A percentile compares a stretch with the other conserved stretches of the same genome.
Conservation (phyloP, 2,329 filamentous ascomycete genomes). For the Xylariaceae sp. region DNA sequence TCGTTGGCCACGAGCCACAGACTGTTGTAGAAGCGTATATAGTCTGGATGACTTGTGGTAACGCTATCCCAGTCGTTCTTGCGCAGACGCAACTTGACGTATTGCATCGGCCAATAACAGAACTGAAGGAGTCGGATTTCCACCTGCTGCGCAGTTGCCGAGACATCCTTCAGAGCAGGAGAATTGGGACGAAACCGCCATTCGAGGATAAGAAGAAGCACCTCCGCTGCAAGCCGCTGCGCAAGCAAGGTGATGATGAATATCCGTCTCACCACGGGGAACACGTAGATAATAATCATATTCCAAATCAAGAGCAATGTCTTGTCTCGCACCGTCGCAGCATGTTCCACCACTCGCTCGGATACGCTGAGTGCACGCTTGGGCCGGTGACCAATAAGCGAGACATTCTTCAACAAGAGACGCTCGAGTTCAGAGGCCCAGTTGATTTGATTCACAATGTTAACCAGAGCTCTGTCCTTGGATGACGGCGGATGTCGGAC, state of each 20-base stretch:
- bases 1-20: constrained; percentile 98
- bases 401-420: constrained; percentile 82
- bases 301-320: constrained; percentile 64
- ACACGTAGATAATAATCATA: constrained; percentile 66
- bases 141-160: constrained; percentile 92
- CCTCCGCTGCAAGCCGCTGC: constrained; percentile 75
- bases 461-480: constrained; percentile 74
- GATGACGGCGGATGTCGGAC: constrained; percentile 68
- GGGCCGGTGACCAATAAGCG: constrained; percentile 72
- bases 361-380: constrained; percentile 88
- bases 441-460: constrained; percentile 89
- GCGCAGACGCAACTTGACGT: constrained; percentile 80
- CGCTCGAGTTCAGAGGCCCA: constrained; percentile 87
- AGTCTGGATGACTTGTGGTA: constrained; percentile 91
- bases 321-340: constrained; percentile 76
- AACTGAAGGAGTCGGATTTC: constrained; percentile 97
- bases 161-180: constrained; percentile 88
- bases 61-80: constrained; percentile 94
- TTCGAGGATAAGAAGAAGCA: constrained; percentile 72
- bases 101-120: constrained; percentile 98
- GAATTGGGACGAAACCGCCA: constrained; percentile 74
- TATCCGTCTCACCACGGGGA: constrained; percentile 65
- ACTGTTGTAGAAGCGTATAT: constrained; percentile 98
- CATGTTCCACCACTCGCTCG: constrained; percentile 89
- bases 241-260: constrained; percentile 76